Percentiles rank a stretch among this genome's conserved stretches.
phyloP scores from a whole-genome alignment of 768 basidiomycete species.

The Suillus cothurnatus region DNA sequence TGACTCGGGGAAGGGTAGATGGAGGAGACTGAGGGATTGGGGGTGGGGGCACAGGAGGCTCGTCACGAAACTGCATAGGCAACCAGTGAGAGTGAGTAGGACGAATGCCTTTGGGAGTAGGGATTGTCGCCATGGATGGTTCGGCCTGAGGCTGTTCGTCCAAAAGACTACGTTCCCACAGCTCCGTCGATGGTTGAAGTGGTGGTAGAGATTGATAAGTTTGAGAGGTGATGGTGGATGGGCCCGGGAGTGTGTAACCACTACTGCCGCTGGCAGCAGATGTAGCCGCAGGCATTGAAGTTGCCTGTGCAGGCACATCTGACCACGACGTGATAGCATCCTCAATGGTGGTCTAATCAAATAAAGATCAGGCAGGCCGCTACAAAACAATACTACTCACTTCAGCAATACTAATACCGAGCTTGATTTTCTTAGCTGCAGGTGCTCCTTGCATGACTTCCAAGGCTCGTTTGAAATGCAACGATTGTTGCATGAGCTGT shows the following conservation, averaged over 20 bases:
- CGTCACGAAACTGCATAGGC: slow-evolving; percentile 16
- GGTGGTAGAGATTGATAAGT: no score
- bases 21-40: background rate
- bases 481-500: background rate
- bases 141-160: background rate
- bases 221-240: background rate
- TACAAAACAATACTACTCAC: background rate
- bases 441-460: background rate
- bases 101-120: background rate
- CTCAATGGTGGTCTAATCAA: background rate
- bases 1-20: slow-evolving; percentile 9
- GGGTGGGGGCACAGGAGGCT: slow-evolving; percentile 18
- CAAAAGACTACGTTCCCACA: no score
- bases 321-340: background rate
- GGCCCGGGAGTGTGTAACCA: no score
- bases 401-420: background rate
- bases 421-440: no score
- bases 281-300: background rate
- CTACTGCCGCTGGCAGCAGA: background rate
- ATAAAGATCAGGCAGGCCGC: background rate
- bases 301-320: no score
- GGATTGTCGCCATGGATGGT: background rate
- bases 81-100: background rate
- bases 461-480: background rate
- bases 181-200: background rate